phyloP scores from a whole-genome alignment of 129 eudicot species.

The Kitagawia praeruptora region DNA sequence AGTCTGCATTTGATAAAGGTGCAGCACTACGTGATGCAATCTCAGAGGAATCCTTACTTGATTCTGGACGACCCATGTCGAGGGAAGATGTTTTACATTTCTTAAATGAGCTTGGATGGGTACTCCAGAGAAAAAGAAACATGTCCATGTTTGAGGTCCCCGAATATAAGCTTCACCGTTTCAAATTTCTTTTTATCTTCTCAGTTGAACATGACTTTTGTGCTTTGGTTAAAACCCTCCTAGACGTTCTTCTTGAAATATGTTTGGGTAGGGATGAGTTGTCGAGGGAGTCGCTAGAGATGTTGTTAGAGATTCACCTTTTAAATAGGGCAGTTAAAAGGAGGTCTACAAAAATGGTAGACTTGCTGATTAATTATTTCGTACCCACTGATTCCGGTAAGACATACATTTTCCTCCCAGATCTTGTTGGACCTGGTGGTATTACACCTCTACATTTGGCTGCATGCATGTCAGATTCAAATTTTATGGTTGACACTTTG shows the following conservation, averaged over 20 bases:
- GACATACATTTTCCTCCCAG: constrained; percentile 57
- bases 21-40: constrained; percentile 11
- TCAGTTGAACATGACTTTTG: constrained; percentile 66
- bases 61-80: constrained; percentile 22
- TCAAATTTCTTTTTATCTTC: constrained; percentile 61
- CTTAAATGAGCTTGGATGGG: constrained; percentile 88
- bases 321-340: constrained; percentile 81
- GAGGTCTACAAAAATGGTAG: constrained; percentile 59
- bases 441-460: constrained; percentile 89
- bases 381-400: constrained; percentile 21
- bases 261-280: constrained; percentile 30
- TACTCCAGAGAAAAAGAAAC: constrained; percentile 55
- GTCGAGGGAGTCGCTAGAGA: constrained; percentile 34
- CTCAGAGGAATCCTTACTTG: constrained; percentile 9
- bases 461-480: constrained; percentile 56
- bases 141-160: constrained; percentile 32
- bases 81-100: constrained; percentile 59
- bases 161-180: constrained; percentile 41
- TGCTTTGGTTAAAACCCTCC: constrained; percentile 57
- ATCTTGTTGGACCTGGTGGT: constrained; percentile 86
- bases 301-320: constrained; percentile 59
- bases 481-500: constrained; percentile 59
- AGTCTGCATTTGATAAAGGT: constrained; percentile 41
- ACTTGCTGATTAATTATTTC: constrained; percentile 56
- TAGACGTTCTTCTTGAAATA: constrained; percentile 50